Conservation (phyloP, 148 eudicot genomes). For the Arctostaphylos glauca region DNA sequence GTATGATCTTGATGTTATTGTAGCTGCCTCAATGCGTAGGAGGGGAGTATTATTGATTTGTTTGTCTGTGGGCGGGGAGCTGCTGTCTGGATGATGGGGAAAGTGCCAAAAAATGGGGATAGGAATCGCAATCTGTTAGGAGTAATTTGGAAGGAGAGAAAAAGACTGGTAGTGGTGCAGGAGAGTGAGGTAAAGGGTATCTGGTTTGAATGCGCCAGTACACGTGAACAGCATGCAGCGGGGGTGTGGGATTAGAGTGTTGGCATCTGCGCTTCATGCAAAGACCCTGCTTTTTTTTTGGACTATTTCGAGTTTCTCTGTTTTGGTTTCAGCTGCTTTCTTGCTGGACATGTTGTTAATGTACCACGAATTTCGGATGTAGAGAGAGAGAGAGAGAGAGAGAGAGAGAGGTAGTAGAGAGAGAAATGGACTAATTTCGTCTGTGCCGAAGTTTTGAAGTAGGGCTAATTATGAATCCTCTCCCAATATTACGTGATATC, state of each 20-base stretch:
- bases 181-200: too few relatives aligned
- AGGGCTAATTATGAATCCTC: too few relatives aligned
- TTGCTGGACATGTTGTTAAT: neutral
- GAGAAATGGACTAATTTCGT: neutral
- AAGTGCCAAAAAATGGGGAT: too few relatives aligned
- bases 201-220: neutral
- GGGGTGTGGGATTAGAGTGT: neutral
- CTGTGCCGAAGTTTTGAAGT: neutral
- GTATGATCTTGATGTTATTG: too few relatives aligned
- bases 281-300: neutral
- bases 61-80: too few relatives aligned
- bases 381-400: neutral
- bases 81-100: too few relatives aligned
- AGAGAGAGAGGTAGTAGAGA: neutral
- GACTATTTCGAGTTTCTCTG: neutral
- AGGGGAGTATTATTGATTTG: too few relatives aligned
- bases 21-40: too few relatives aligned
- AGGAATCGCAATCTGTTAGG: too few relatives aligned
- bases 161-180: neutral
- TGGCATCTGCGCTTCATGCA: constrained; percentile 15
- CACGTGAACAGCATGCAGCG: constrained; percentile 21
- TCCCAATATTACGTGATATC: too few relatives aligned
- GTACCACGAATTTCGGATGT: neutral
- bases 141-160: neutral
- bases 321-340: neutral